These are phyloP conservation scores for Dothideomycetes sp. DNA, from an alignment of 2,329 filamentous ascomycete species.

Conservation along the genomic window DNA sequence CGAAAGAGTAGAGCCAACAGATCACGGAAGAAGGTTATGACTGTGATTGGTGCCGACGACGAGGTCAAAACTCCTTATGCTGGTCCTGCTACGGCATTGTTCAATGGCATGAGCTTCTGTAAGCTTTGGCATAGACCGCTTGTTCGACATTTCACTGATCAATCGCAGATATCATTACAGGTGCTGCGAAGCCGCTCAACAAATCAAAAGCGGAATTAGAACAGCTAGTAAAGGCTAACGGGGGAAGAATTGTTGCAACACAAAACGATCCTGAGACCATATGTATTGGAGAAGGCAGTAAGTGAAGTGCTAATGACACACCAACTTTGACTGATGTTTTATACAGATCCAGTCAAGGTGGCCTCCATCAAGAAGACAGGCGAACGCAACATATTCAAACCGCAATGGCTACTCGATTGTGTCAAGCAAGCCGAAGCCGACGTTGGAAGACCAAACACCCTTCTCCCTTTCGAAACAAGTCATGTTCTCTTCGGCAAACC, in stretches of 20 bases:
- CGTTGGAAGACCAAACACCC: conserved; percentile 42
- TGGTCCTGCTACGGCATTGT: conserved; percentile 54
- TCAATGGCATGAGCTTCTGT: conserved; percentile 71
- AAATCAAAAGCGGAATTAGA: conserved; percentile 74
- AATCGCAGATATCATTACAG: conserved; percentile 70
- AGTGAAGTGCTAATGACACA: too few relatives aligned
- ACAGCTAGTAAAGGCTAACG: conserved; percentile 69
- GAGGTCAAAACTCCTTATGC: conserved; percentile 43
- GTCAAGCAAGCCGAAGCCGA: conserved; percentile 53
- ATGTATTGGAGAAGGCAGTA: conserved; percentile 72
- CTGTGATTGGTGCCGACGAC: conserved; percentile 62
- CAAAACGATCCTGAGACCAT: conserved; percentile 57
- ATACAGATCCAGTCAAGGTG: conserved; percentile 67
- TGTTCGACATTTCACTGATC: too few relatives aligned
- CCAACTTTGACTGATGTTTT: too few relatives aligned
- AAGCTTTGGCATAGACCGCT: too few relatives aligned
- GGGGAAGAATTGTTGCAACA: conserved; percentile 69
- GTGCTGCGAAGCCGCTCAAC: conserved; percentile 59
- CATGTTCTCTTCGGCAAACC: conserved; percentile 67
- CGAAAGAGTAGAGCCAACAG: conserved; percentile 54
- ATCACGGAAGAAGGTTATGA: conserved; percentile 56
- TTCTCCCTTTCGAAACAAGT: conserved; percentile 55
- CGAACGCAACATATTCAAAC: conserved; percentile 62
- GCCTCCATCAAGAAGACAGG: conserved; percentile 70
- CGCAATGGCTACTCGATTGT: conserved; percentile 78